These are phyloP conservation scores for Grosmannia huntii DNA, from an alignment of 2,329 filamentous ascomycete genomes.

Conservation along the genomic window DNA sequence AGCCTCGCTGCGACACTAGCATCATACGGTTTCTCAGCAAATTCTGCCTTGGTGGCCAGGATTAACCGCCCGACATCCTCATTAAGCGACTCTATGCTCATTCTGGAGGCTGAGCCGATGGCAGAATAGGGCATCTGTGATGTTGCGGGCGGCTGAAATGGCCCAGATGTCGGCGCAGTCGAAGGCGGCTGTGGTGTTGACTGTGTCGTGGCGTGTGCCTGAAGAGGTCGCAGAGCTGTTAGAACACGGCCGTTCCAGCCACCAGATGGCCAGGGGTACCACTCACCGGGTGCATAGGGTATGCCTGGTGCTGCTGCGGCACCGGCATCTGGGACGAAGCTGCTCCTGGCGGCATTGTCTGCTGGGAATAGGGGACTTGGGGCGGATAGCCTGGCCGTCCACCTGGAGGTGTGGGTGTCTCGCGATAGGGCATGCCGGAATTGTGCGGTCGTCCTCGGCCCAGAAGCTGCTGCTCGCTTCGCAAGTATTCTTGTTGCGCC, in stretches of 20 bases:
- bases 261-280: not conserved
- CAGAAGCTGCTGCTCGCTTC: slow-evolving; percentile 42
- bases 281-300: slow-evolving; percentile 16
- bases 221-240: slow-evolving; percentile 2
- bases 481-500: slow-evolving; percentile 40
- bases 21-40: slow-evolving; percentile 66
- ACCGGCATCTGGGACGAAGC: slow-evolving; percentile 12
- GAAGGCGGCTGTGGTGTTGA: slow-evolving; percentile 24
- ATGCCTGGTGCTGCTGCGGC: slow-evolving; percentile 15
- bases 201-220: slow-evolving; percentile 15
- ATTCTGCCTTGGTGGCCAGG: slow-evolving; percentile 56
- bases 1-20: slow-evolving; percentile 63
- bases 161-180: slow-evolving; percentile 13
- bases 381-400: slow-evolving; percentile 20
- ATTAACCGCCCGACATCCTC: slow-evolving; percentile 74
- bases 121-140: slow-evolving; percentile 4
- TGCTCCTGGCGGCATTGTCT: slow-evolving; percentile 19
- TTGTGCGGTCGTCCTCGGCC: slow-evolving; percentile 28
- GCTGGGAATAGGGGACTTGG: slow-evolving; percentile 15
- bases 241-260: not conserved
- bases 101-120: slow-evolving; percentile 27
- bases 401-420: slow-evolving; percentile 62
- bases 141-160: slow-evolving; percentile 26
- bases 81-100: slow-evolving; percentile 63
- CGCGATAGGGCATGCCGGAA: slow-evolving; percentile 43